phyloP scores from a whole-genome alignment of 768 basidiomycete species.

The Dictyophora rubrovolvata region DNA sequence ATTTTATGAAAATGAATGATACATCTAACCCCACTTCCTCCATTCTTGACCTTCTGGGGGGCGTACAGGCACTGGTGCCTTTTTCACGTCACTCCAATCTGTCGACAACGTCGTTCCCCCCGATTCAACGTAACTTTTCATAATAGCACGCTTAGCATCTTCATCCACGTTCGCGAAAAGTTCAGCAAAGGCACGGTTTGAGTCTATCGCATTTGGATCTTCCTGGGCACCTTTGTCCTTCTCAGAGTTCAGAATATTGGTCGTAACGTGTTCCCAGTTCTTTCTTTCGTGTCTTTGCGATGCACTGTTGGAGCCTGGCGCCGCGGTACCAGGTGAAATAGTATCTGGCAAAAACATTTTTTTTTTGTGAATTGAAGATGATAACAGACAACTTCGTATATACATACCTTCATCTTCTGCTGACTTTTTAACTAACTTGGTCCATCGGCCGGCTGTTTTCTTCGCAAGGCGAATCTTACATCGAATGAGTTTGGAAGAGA shows the following conservation, averaged over 20 bases:
- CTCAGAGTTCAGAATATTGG: conserved; percentile 52
- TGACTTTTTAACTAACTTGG: conserved; percentile 56
- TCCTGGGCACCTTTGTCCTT: conserved; percentile 61
- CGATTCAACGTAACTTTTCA: conserved; percentile 94
- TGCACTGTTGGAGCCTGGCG: conserved; percentile 11
- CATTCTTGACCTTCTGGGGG: conserved; percentile 80
- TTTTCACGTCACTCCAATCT: conserved; percentile 85
- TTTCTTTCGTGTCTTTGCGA: conserved; percentile 34
- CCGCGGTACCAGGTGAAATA: conserved; percentile 1
- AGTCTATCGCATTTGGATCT: conserved; percentile 86
- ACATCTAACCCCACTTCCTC: conserved; percentile 54
- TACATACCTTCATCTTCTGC: conserved; percentile 7
- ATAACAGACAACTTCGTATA: background rate
- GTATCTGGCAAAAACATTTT: background rate
- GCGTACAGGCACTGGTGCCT: conserved; percentile 60
- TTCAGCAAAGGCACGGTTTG: conserved; percentile 88
- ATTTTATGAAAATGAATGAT: too few species aligned
- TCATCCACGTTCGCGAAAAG: conserved; percentile 87
- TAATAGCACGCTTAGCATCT: conserved; percentile 88
- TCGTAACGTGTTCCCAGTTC: conserved; percentile 87
- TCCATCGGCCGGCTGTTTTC: conserved; percentile 61
- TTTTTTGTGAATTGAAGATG: background rate
- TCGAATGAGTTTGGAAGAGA: background rate
- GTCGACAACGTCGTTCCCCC: conserved; percentile 94
- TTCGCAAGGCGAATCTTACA: conserved; percentile 64